Conservation (phyloP, 2,329 filamentous ascomycete genomes). For the Fusarium sp. region DNA sequence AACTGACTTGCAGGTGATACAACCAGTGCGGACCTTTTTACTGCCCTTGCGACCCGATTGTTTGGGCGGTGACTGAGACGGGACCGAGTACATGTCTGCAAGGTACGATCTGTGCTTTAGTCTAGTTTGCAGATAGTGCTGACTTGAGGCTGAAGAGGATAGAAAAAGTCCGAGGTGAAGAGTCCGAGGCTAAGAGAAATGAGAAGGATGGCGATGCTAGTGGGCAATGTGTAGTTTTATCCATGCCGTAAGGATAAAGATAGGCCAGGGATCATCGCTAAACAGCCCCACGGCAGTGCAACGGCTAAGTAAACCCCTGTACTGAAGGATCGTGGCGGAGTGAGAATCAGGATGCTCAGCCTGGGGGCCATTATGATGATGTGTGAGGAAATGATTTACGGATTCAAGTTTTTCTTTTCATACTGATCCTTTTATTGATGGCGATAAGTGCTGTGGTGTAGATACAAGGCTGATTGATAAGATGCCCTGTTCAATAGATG, state of each 20-base stretch:
- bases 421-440: too few relatives aligned
- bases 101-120: not conserved
- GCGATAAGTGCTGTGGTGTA: too few relatives aligned
- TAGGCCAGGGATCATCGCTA: not conserved
- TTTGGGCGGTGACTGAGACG: conserved; percentile 16
- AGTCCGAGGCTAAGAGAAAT: conserved; percentile 4
- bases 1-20: conserved; percentile 67
- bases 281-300: not conserved
- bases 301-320: not conserved
- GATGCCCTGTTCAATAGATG: too few relatives aligned
- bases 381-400: not conserved
- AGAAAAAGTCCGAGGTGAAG: conserved; percentile 7
- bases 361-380: not conserved
- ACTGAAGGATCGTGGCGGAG: not conserved
- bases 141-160: not conserved
- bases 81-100: conserved; percentile 16
- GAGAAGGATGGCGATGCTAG: conserved; percentile 7
- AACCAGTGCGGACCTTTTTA: conserved; percentile 62
- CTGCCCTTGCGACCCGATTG: conserved; percentile 55
- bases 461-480: not conserved
- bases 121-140: not conserved
- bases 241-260: not conserved
- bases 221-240: conserved; percentile 25
- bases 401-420: too few relatives aligned
- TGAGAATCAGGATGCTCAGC: not conserved